These are phyloP conservation scores for Lactifluus subvellereus DNA, from an alignment of 768 basidiomycete genomes.

Conservation along the genomic window DNA sequence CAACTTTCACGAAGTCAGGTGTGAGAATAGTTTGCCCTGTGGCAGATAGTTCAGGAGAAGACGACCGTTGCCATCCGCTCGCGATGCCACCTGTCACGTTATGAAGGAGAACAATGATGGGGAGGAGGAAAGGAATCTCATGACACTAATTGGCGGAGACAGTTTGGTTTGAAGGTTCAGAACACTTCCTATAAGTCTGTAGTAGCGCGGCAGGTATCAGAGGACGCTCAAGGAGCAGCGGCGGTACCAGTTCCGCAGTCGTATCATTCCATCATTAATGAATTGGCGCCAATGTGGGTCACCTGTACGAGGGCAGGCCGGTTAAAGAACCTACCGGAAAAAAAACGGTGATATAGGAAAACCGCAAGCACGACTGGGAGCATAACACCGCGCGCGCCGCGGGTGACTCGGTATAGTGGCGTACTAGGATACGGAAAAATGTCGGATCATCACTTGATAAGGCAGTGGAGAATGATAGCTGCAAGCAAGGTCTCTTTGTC, in stretches of 20 bases:
- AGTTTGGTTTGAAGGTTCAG: neutral
- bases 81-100: neutral
- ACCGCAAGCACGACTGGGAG: too few species aligned
- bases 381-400: too few species aligned
- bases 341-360: too few species aligned
- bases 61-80: neutral
- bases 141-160: neutral
- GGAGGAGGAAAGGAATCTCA: neutral
- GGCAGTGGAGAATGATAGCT: too few species aligned
- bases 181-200: neutral
- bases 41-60: neutral
- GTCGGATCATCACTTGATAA: too few species aligned
- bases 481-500: too few species aligned
- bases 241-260: neutral
- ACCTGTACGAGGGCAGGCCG: neutral
- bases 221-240: too few species aligned
- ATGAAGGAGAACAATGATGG: neutral
- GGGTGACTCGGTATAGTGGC: too few species aligned
- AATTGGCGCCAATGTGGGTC: neutral
- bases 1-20: neutral
- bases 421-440: too few species aligned
- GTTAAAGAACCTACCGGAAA: too few species aligned
- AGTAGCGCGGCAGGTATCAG: neutral
- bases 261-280: neutral
- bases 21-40: constrained; percentile 2